Conservation (phyloP, 176 grass and related monocot genomes). For the Eleusine indica region DNA sequence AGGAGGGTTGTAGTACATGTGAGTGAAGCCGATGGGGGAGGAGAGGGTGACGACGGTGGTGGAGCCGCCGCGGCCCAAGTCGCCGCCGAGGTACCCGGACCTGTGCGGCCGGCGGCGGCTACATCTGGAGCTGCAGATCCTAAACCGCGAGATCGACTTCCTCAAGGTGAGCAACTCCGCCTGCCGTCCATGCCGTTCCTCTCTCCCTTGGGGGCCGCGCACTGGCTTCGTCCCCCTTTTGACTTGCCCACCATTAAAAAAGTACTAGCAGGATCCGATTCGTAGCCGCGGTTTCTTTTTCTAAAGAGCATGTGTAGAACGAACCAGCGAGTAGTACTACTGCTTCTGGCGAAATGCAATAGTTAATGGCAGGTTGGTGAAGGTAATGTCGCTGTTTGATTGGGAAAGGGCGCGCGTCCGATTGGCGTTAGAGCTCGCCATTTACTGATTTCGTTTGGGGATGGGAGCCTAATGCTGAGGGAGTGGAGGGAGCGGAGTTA, state of each 20-base stretch:
- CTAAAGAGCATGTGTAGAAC: slow-evolving; percentile 21
- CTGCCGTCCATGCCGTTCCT: background rate
- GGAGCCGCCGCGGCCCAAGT: slow-evolving; percentile 69
- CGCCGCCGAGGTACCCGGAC: slow-evolving; percentile 87
- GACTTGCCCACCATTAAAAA: slow-evolving; percentile 12
- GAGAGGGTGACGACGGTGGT: slow-evolving; percentile 36
- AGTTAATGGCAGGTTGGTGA: slow-evolving; percentile 3
- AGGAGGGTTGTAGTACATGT: background rate
- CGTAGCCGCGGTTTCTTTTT: slow-evolving; percentile 19
- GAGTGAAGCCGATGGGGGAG: slow-evolving; percentile 35
- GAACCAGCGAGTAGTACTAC: background rate
- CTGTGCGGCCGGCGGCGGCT: slow-evolving; percentile 71
- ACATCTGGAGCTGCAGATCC: slow-evolving; percentile 77
- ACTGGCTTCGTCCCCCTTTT: slow-evolving; percentile 11
- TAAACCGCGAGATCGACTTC: slow-evolving; percentile 82
- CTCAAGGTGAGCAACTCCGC: slow-evolving; percentile 53
- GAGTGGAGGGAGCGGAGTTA: slow-evolving; percentile 3
- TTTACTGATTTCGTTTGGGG: slow-evolving; percentile 33
- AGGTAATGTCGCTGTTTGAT: background rate
- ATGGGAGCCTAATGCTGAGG: slow-evolving; percentile 33
- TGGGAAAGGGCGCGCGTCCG: background rate
- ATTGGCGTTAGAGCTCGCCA: slow-evolving; percentile 12
- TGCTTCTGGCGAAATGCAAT: background rate
- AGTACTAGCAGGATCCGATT: slow-evolving; percentile 37
- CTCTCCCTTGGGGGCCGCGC: slow-evolving; percentile 10